Evolutionary conservation across 2,329 filamentous ascomycete species (phyloP), one percentile per base, ranked within the genome.

Genomic region (Botryosphaeria dothidea): DNA sequence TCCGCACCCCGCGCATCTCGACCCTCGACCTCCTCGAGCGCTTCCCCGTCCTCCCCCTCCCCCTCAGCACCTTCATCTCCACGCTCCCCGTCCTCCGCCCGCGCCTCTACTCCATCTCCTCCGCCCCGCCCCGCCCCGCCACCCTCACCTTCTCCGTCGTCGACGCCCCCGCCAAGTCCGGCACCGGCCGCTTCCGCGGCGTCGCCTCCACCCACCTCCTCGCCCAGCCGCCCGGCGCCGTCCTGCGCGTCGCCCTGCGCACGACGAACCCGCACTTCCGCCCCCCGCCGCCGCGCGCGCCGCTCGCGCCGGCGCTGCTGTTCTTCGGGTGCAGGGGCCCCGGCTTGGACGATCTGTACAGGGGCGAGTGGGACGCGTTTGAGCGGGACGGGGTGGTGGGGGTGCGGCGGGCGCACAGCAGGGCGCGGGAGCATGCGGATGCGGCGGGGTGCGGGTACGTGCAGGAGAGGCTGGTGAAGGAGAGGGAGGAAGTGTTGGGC

Each of bases 11-110:
- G 69, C 84, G 85, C 7, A 78, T 87, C 21, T 89, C 88, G 0
- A 77, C 90, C 0, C 80, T 94, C 7, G 89, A 93, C 67, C 81
- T 94, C 1, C 82, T 94, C 1, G 88, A 91, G 71, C 81, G 83
- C 9, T 89, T 88, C 72, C 81, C 85, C 6, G 69, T 71, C 0
- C 80, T 91, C 34, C 77, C 84, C 2, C 76, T 94, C 0, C 83
- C 90, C 0, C 83, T 95, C 25, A 83, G 84, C 3, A 78, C 85
- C 17, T 94, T 90, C 79, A 81, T 95, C 5, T 82, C 83, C 31
- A 89, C 92, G 82, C 84, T 93, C 84, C 90, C 90, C 1, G 89
- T 90, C 0, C 91, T 95, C 88, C 87, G 90, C 29, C 83, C 91
- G 38, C 85, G 90, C 17, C 89, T 91, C 74, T 93, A 92, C 80